phyloP scores from a whole-genome alignment of 768 basidiomycete genomes.

The Agaricus subrufescens region DNA sequence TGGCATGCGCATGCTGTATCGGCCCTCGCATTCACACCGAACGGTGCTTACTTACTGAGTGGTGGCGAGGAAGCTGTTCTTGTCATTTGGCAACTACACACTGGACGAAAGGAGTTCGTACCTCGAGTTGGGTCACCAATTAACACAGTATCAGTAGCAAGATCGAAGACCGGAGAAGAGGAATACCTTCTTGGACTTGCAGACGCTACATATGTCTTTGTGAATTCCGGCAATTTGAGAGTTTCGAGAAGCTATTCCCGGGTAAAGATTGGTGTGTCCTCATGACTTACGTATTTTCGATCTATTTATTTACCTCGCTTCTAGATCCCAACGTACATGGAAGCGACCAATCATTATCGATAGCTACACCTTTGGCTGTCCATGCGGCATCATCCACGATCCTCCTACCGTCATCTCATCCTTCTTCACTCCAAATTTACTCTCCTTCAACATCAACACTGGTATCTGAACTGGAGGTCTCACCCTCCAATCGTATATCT shows the following conservation, averaged over 20 bases:
- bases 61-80: conserved; percentile 95
- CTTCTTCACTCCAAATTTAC: conserved; percentile 91
- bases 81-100: conserved; percentile 95
- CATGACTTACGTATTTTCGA: not conserved
- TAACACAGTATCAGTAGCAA: conserved; percentile 58
- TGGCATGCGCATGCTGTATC: conserved; percentile 97
- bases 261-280: conserved; percentile 65
- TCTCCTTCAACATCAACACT: conserved; percentile 68
- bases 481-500: conserved; percentile 89
- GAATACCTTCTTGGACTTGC: conserved; percentile 81
- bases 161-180: conserved; percentile 54
- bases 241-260: conserved; percentile 69
- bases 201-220: conserved; percentile 77
- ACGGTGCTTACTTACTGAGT: conserved; percentile 89
- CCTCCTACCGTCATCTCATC: conserved; percentile 89
- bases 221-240: conserved; percentile 68
- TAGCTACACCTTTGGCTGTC: conserved; percentile 62
- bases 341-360: conserved; percentile 28
- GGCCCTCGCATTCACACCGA: conserved; percentile 79
- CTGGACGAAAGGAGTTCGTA: conserved; percentile 86
- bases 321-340: conserved; percentile 27
- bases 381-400: conserved; percentile 72
- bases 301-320: not conserved
- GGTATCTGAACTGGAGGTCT: conserved; percentile 84
- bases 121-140: conserved; percentile 90